These are phyloP conservation scores for Melanogaster broomeanus DNA, from an alignment of 768 basidiomycete species.

Conservation along the genomic window DNA sequence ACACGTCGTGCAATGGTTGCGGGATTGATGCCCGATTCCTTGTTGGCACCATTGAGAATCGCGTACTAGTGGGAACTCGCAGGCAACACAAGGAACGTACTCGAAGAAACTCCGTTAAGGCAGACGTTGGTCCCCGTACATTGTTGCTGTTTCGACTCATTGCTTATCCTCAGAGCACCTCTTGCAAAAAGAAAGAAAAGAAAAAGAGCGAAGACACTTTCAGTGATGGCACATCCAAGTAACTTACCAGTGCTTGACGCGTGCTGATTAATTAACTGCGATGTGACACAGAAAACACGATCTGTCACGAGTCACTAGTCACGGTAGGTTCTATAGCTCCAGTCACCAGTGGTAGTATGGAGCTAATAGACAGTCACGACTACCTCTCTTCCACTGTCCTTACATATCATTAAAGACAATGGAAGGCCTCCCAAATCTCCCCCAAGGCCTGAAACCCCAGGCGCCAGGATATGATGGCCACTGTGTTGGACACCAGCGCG, in stretches of 20 bases:
- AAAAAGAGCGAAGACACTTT: no score
- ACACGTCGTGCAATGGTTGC: constrained; percentile 40
- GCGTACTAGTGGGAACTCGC: constrained; percentile 28
- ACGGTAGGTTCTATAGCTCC: no score
- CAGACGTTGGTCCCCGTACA: constrained; percentile 81
- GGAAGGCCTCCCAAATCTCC: constrained; percentile 27
- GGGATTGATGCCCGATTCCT: constrained; percentile 57
- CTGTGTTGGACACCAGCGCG: constrained; percentile 75
- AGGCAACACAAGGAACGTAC: constrained; percentile 38
- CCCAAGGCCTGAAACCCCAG: constrained; percentile 30
- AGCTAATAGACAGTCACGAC: no score
- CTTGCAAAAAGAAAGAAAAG: not conserved
- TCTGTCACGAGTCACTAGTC: no score
- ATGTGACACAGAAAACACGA: constrained; percentile 14
- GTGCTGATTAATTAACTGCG: constrained; percentile 4
- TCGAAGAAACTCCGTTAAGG: constrained; percentile 78
- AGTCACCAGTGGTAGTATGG: no score
- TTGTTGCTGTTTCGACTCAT: constrained; percentile 47
- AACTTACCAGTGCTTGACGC: constrained; percentile 1
- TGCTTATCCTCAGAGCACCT: not conserved
- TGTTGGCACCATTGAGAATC: constrained; percentile 14
- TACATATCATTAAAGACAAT: constrained; percentile 13
- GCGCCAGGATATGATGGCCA: constrained; percentile 72
- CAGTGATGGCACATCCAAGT: no score
- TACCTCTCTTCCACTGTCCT: not conserved